Base-by-base conservation (phyloP, 179 eudicot species). In the Gypsophila paniculata region DNA sequence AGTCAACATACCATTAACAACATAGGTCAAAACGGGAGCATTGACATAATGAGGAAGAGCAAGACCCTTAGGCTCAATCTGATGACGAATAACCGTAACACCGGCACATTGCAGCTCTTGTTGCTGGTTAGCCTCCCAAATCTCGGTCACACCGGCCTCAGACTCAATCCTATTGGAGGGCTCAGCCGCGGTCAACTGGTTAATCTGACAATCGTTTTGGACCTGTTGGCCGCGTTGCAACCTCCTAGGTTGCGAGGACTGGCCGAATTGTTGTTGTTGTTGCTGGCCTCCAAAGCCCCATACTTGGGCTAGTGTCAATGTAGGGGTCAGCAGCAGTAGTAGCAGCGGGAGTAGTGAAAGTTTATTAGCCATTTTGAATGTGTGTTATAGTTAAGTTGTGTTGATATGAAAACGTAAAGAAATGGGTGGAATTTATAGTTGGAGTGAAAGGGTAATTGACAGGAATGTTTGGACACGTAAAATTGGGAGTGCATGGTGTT, bases 71-170 rank as follows among this genome's bases (percentile, higher is more conserved):
- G 76, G 61, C 32, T 79, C 82, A 63, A 79, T 69, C 15, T 63
- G 57, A 7, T 32, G 63, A 0, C 79, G 76, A 18, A 62, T 19
- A 4, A 76, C 74, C 1, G 77, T 63, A 6, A 79, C 82, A 63
- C 82, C 82, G 7, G 67, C 79, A 44, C 82, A 79, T 38, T 57
- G 61, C 51, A 79, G 68, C 48, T 79, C 77, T 68, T 72, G 68
- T 3, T 75, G 74, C n/a, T 79, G 68, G 17, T 49, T 63, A 0
- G 74, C 61, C 19, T 79, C 74, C 82, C 82, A 79, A 2, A 72
- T 2, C 69, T 79, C 82, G 9, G 52, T 68, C 9, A 76, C 23
- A 0, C 82, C 82, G 11, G 74, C 82, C 69, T 79, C 82, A 6
- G 74, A 59, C 54, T 68, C 63, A 14, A 29, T n/a, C 2, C 82